A percentile compares a stretch with the other conserved stretches of the same genome.
phyloP scores from a whole-genome alignment of 306 rosid species.

The Gynostemma pentaphyllum region DNA sequence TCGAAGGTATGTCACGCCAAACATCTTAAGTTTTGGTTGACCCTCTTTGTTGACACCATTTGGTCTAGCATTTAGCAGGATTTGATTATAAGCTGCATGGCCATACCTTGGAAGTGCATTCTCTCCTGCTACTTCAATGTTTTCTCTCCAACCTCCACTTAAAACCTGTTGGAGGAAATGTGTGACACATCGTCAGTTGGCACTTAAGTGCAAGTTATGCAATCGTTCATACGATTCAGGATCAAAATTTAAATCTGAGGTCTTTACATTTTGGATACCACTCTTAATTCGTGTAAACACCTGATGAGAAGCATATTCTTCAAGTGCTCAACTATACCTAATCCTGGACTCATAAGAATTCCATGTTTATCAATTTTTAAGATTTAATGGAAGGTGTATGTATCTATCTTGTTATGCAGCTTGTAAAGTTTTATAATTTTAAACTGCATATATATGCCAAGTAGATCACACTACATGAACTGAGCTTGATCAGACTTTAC shows the following conservation, averaged over 20 bases:
- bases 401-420: not conserved
- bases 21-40: slow-evolving; percentile 48
- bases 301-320: too few species aligned
- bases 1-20: slow-evolving; percentile 74
- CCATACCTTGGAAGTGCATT: slow-evolving; percentile 78
- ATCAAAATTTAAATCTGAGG: not conserved
- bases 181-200: not conserved
- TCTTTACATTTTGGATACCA: not conserved
- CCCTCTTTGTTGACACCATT: slow-evolving; percentile 43
- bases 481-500: slow-evolving; percentile 24
- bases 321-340: too few species aligned
- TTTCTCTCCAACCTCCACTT: slow-evolving; percentile 62
- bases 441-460: not conserved
- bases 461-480: not conserved
- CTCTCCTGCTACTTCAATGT: slow-evolving; percentile 80
- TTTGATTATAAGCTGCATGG: slow-evolving; percentile 51
- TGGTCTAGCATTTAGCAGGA: slow-evolving; percentile 82
- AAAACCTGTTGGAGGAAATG: slow-evolving; percentile 33
- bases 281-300: too few species aligned
- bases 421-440: not conserved
- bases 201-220: not conserved
- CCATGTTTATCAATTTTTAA: too few species aligned
- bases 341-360: too few species aligned
- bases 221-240: not conserved
- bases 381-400: too few species aligned